Conservation (phyloP, 2,329 filamentous ascomycete species). For the Trichophyton verrucosum region DNA sequence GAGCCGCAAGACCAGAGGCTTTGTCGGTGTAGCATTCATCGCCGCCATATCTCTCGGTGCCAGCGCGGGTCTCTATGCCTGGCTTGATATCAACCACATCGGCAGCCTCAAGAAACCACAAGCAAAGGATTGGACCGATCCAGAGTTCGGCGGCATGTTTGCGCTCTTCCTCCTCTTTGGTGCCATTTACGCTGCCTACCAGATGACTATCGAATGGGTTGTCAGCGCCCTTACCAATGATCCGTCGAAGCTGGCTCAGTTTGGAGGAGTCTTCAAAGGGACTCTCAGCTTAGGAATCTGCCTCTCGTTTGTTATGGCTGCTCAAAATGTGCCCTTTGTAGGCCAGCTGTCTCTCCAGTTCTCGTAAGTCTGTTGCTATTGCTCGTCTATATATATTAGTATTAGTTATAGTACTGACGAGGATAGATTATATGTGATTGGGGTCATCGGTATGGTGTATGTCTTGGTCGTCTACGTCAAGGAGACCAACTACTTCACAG, state of each 20-base stretch:
- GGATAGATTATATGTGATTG: background rate
- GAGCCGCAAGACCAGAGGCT: conserved; percentile 47
- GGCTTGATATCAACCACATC: conserved; percentile 40
- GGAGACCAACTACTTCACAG: background rate
- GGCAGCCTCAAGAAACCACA: background rate
- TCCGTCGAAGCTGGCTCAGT: conserved; percentile 70
- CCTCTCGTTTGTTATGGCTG: conserved; percentile 27
- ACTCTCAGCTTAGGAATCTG: conserved; percentile 68
- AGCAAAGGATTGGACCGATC: conserved; percentile 10
- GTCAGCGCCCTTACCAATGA: conserved; percentile 85
- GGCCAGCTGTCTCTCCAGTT: background rate
- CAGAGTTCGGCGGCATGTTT: conserved; percentile 15
- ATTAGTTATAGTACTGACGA: background rate
- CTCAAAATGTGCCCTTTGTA: background rate
- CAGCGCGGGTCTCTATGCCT: conserved; percentile 57
- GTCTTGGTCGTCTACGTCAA: background rate
- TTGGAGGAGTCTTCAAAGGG: conserved; percentile 70
- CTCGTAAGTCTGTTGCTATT: background rate
- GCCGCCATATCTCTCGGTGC: conserved; percentile 41
- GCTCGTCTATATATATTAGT: too few species aligned
- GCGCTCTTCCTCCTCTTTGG: conserved; percentile 47
- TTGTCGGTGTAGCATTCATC: conserved; percentile 24
- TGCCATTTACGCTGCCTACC: conserved; percentile 69
- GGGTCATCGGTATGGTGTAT: background rate
- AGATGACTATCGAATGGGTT: conserved; percentile 63